Evolutionary conservation across 768 basidiomycete species (phyloP), one percentile per base, ranked within the genome.

Genomic region (Pleurotus giganteus): DNA sequence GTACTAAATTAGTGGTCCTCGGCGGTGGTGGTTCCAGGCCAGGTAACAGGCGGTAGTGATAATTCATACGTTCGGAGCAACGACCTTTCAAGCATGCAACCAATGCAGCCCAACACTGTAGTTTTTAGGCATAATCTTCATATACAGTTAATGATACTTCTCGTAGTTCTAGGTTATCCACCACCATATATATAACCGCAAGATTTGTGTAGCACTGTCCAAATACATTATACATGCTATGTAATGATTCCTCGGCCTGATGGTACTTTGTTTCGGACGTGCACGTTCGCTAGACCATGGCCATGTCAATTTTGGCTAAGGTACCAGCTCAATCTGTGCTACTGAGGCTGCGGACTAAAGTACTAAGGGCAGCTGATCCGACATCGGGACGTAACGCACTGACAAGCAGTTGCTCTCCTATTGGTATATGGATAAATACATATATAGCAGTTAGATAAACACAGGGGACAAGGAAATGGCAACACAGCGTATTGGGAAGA

Each of bases 1-100:
- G 78, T 54, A 79, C 77, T 58, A 84, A 78, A 60, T 71, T 91
- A 57, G 85, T 92, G n/a, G 78, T 92, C 2, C 73, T 91, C 6
- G 87, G 89, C 0, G 80, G 78, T 4, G 77, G 80, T 24, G 82
- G 39, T 17, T 19, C 39, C 19, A 17, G 83, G 34, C 73, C 73
- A 12, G 76, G 82, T 47, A 74, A 85, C 58, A 72, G 85, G 57
- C 78, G 70, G 68, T 31, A n/a, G 28, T 29, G 28, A 19, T 28
- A n/a, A n/a, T n/a, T n/a, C n/a, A n/a, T 45, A 52, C 21, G 28
- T 29, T 36, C 37, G 19, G 8, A 15, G 21, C 21, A 15, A 27
- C 44, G 42, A 19, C 19, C 23, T 46, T 15, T 24, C n/a, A 8
- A 31, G 26, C 11, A 28, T 26, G 31, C n/a, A 17, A 49, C 43